phyloP scores from a whole-genome alignment of 345 rosid species.

The Ricinus communis region DNA sequence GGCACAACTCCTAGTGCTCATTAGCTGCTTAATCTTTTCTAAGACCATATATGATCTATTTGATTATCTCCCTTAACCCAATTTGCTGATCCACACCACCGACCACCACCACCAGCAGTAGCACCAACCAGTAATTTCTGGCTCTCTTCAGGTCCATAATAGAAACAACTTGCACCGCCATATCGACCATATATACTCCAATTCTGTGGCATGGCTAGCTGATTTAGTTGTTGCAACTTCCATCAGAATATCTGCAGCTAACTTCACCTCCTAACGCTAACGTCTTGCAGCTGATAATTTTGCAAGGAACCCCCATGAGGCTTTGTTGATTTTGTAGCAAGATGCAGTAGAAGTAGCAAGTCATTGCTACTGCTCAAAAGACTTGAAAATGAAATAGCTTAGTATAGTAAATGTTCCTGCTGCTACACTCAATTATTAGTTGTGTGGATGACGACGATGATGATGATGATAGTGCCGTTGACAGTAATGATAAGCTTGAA shows the following conservation, averaged over 20 bases:
- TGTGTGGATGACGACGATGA: no score
- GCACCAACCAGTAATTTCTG: conserved; percentile 24
- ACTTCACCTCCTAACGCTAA: conserved; percentile 41
- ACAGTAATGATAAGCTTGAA: conserved; percentile 28
- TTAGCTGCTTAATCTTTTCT: conserved; percentile 77
- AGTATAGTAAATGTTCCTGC: conserved; percentile 17
- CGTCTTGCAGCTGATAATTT: conserved; percentile 27
- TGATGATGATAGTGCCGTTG: conserved; percentile 29
- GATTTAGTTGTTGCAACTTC: conserved; percentile 45
- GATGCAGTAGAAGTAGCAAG: conserved; percentile 31
- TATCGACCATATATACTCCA: conserved; percentile 18
- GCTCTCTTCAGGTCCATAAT: conserved; percentile 27
- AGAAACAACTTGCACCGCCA: conserved; percentile 9
- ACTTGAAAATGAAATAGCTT: conserved; percentile 32
- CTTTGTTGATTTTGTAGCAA: conserved; percentile 32
- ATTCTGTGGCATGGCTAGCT: conserved; percentile 36
- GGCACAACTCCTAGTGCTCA: conserved; percentile 37
- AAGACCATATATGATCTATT: conserved; percentile 55
- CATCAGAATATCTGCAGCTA: conserved; percentile 68
- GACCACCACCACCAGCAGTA: no score
- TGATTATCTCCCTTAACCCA: conserved; percentile 30
- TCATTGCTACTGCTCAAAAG: conserved; percentile 31
- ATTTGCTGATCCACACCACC: conserved; percentile 18
- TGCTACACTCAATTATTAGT: conserved; percentile 31
- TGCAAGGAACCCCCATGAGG: conserved; percentile 27